Evolutionary conservation across 305 asterid genomes (phyloP), one percentile per base, ranked within the genome.

Genomic region (Petunia hybrid): DNA sequence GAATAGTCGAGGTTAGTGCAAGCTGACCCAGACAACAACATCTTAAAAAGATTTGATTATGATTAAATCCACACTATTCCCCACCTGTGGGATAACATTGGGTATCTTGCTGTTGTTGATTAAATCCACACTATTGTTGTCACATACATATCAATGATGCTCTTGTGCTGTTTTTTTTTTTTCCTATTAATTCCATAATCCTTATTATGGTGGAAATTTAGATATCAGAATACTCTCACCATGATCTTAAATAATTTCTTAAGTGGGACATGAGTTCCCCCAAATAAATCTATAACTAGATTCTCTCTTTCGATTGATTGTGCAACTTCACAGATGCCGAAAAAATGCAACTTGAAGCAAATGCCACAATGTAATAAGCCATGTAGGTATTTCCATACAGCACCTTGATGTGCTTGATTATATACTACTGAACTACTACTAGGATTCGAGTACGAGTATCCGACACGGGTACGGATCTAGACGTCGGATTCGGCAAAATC

Each of bases 281-380:
- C 3, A 31, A 71, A 46, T 38, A 48, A 51, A 73, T 12, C 45
- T 12, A 35, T 51, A 73, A 4, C 31, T 35, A 36, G 4, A 5
- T 73, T 36, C 78, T 53, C 78, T 53, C 78, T 53, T 48, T 73
- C 63, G 51, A 73, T 53, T 73, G 8, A 31, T 35, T 8, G 36
- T 73, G 45, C 48, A 53, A 73, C 78, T 60, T 38, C 14, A 43
- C 35, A 14, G 6, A 73, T 73, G 61, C 46, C 48, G 46, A 13
- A 73, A 51, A 35, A 13, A 13, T 51, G 36, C 36, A 12, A 73
- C 53, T 53, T 36, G 78, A 56, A 22, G 31, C 31, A 22, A 22
- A 73, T 73, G 53, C 36, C 63, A 3, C 31, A 22, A 22, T 22
- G 31, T 36, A 73, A 73, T 35, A 73, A 73, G 14, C 51, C 6